These are phyloP conservation scores for Trifolium subterraneum DNA, from an alignment of 306 rosid genomes.

Conservation along the genomic window DNA sequence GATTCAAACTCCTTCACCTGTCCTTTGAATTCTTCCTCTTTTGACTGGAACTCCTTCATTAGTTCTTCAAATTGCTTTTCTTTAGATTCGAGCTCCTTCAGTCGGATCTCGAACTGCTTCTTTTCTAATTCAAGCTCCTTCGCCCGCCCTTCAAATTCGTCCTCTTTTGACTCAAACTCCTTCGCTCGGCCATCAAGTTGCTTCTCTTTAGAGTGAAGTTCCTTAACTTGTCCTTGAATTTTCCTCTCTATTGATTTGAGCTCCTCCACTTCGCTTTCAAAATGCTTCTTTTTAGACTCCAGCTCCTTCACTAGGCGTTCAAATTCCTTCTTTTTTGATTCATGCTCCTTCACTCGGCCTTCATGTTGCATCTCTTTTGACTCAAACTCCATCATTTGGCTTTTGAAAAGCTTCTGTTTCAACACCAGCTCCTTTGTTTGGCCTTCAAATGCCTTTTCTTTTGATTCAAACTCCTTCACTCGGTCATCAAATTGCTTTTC, in stretches of 20 bases:
- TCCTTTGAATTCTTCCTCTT: neutral
- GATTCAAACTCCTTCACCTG: neutral
- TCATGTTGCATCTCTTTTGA: neutral
- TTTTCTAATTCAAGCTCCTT: neutral
- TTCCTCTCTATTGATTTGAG: neutral
- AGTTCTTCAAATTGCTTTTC: neutral
- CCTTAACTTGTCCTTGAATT: neutral
- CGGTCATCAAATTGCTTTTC: neutral
- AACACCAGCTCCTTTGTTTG: neutral
- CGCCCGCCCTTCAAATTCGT: neutral
- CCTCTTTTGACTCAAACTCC: neutral
- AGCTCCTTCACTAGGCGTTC: neutral
- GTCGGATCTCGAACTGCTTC: neutral
- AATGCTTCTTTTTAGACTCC: neutral
- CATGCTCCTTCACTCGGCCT: neutral
- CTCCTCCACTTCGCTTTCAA: neutral
- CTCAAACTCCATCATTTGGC: neutral
- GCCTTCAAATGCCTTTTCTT: neutral
- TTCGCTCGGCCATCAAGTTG: neutral
- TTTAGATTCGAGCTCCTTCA: neutral
- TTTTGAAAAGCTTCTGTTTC: neutral
- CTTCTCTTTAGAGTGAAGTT: too few relatives aligned
- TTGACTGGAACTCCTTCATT: neutral
- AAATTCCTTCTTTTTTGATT: neutral
- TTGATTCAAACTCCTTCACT: neutral